Evolutionary conservation across 208 protist species (phyloP), one percentile per base, ranked within the genome.

Genomic region (Wallacemonas rigidus): DNA sequence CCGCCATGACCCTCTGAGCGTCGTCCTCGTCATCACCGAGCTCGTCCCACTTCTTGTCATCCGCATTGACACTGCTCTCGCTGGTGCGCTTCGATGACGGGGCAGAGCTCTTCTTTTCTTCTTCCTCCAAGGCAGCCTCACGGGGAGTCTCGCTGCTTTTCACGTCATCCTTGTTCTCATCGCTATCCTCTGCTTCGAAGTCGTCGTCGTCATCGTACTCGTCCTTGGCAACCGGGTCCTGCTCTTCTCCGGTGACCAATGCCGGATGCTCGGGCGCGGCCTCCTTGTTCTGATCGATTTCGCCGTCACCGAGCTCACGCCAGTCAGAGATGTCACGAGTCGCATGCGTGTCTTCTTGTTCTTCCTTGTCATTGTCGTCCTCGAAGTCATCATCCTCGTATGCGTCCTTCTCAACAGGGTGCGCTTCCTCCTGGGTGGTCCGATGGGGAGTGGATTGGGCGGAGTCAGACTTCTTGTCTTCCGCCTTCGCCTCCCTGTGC

Each of bases 161-260:
- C 26, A 0, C 26, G 26, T 26, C 26, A 26, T 26, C 26, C 26
- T 26, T 0, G 26, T 26, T 26, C 26, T 54, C 41, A 9, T 45
- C 60, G 14, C 50, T 41, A 36, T 65, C 48, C 1, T 79, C 77
- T 14, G 75, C 77, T 26, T 82, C 72, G 50, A 81, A 80, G 62
- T 74, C 62, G 60, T 83, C 68, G 12, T 79, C 72, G 2, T 26
- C 26, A 26, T 72, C 58, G 53, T 80, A 69, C 1, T 53, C 67
- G 39, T 81, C 67, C 51, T 57, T 69, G 36, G 2, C 44, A 9
- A 11, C 14, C 41, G 67, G 45, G 14, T 15, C 55, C 15, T 71
- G 9, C 55, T 71, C 54, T 9, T 73, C 53, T 2, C 35, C 51
- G 14, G 45, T 60, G 17, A 65, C 26, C 14, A 45, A 8, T 14